These are phyloP conservation scores for Gymnopus androsaceus DNA, from an alignment of 1,284 basidiomycete species.

Conservation along the genomic window DNA sequence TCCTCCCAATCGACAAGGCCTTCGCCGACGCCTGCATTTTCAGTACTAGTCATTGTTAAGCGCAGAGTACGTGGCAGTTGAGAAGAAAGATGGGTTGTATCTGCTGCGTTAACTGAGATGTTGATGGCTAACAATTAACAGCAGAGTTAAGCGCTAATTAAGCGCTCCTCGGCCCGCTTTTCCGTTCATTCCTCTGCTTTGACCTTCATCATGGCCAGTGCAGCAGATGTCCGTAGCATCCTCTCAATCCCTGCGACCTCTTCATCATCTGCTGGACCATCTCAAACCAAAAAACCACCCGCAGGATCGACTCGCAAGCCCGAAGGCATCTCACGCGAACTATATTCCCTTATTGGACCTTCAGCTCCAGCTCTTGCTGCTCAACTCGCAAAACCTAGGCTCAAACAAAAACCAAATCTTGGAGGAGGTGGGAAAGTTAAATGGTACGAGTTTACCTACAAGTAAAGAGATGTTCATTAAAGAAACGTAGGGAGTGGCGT, in stretches of 20 bases:
- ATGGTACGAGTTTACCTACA: slow-evolving; percentile 49
- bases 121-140: too few species aligned
- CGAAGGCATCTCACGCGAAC: slow-evolving; percentile 90
- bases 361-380: slow-evolving; percentile 83
- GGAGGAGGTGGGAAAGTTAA: slow-evolving; percentile 61
- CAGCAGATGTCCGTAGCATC: slow-evolving; percentile 82
- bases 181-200: background rate
- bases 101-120: too few species aligned
- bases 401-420: slow-evolving; percentile 84
- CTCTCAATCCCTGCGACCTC: slow-evolving; percentile 61
- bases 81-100: background rate
- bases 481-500: slow-evolving; percentile 69
- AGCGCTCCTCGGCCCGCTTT: too few species aligned
- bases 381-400: slow-evolving; percentile 76
- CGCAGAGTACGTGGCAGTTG: background rate
- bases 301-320: slow-evolving; percentile 58
- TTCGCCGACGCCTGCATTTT: slow-evolving; percentile 6
- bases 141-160: too few species aligned
- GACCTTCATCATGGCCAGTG: slow-evolving; percentile 41
- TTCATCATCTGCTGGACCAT: slow-evolving; percentile 38
- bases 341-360: slow-evolving; percentile 92
- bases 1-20: slow-evolving; percentile 18
- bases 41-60: background rate
- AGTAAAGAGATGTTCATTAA: background rate
- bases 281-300: slow-evolving; percentile 43